Conservation (phyloP, 345 rosid genomes). For the Brassica carinata region DNA sequence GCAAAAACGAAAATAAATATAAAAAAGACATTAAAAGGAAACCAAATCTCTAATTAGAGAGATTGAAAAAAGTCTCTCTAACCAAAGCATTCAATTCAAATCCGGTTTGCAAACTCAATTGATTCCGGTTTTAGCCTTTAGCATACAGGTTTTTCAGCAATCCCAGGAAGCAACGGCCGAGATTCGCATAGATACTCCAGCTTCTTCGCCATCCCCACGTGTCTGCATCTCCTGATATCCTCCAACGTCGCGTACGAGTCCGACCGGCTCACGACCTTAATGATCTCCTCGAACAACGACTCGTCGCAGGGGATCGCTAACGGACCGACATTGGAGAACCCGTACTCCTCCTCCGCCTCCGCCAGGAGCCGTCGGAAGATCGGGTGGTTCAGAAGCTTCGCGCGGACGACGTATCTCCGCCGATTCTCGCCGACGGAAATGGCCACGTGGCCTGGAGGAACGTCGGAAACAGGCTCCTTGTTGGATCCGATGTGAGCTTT, state of each 20-base stretch:
- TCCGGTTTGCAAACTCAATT: neutral
- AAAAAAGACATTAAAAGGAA: neutral
- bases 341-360: slow-evolving; percentile 85
- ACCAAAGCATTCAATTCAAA: slow-evolving; percentile 20
- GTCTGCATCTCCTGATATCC: slow-evolving; percentile 63
- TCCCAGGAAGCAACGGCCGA: slow-evolving; percentile 63
- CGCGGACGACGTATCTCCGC: slow-evolving; percentile 68
- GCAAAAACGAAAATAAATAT: slow-evolving; percentile 16
- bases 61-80: slow-evolving; percentile 32
- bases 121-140: slow-evolving; percentile 15
- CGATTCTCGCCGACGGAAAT: slow-evolving; percentile 62
- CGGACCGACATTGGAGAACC: slow-evolving; percentile 70
- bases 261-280: slow-evolving; percentile 51
- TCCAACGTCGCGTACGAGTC: slow-evolving; percentile 44
- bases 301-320: slow-evolving; percentile 86
- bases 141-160: slow-evolving; percentile 44
- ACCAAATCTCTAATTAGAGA: slow-evolving; percentile 28
- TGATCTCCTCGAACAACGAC: slow-evolving; percentile 71
- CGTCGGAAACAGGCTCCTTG: slow-evolving; percentile 45
- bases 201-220: slow-evolving; percentile 42
- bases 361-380: slow-evolving; percentile 64
- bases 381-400: slow-evolving; percentile 84
- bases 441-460: slow-evolving; percentile 87
- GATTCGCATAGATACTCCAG: slow-evolving; percentile 50
- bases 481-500: slow-evolving; percentile 53